phyloP scores from a whole-genome alignment of 148 eudicot genomes.

The Diospyros lotus region DNA sequence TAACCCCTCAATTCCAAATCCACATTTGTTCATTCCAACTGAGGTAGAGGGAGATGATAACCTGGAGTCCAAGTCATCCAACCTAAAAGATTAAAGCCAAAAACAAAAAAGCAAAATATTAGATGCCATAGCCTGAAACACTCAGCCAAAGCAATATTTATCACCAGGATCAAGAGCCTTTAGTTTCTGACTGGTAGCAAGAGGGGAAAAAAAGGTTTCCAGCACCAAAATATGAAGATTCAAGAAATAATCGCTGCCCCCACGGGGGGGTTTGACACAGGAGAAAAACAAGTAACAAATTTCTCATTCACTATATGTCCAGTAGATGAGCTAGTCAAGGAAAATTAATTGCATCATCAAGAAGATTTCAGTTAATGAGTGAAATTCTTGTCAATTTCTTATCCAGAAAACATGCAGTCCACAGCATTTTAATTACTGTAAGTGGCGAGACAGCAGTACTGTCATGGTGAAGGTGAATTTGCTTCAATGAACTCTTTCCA shows the following conservation, averaged over 20 bases:
- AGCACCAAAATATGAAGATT: too few relatives aligned
- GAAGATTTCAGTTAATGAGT: neutral
- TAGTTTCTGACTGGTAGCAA: neutral
- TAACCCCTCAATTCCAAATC: constrained; percentile 57
- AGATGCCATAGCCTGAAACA: neutral
- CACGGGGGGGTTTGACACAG: neutral
- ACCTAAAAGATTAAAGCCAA: constrained; percentile 31
- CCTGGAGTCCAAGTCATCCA: constrained; percentile 65
- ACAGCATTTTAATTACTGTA: neutral
- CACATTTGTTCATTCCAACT: constrained; percentile 40
- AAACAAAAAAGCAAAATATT: neutral
- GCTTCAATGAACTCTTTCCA: too few relatives aligned
- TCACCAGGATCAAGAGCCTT: neutral
- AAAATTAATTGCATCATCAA: neutral
- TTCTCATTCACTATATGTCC: neutral
- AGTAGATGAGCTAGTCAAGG: neutral
- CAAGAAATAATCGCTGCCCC: neutral
- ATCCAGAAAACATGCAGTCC: neutral
- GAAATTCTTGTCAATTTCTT: neutral
- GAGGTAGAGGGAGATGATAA: constrained; percentile 52
- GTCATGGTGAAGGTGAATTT: neutral
- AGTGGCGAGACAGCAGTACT: neutral
- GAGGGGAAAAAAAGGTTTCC: neutral
- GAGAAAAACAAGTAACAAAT: neutral
- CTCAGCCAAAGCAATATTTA: neutral